Conservation (phyloP, 768 basidiomycete genomes). For the Sistotremastrum niveocremeum region DNA sequence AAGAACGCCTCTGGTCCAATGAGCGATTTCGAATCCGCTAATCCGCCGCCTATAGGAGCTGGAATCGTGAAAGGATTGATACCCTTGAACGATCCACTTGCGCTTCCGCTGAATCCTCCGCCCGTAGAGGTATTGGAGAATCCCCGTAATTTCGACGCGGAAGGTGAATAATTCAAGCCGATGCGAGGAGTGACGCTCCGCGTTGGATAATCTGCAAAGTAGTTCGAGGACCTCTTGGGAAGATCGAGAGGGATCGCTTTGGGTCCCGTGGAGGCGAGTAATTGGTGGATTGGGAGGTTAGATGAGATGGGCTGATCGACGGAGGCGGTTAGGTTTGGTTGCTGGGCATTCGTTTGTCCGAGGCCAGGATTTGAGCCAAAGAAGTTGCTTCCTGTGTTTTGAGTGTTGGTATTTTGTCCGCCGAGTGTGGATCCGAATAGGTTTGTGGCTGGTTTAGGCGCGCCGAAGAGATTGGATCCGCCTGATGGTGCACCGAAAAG, state of each 20-base stretch:
- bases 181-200: conserved; percentile 58
- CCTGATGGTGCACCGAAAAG: conserved; percentile 21
- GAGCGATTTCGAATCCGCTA: conserved; percentile 25
- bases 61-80: conserved; percentile 19
- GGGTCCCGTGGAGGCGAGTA: conserved; percentile 54
- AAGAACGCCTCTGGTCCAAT: conserved; percentile 47
- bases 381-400: not conserved
- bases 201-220: conserved; percentile 65
- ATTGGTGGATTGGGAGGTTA: conserved; percentile 58
- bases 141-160: conserved; percentile 57
- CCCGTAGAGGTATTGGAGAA: conserved; percentile 19
- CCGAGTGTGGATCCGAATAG: conserved; percentile 21
- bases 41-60: not conserved
- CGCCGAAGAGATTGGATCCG: conserved; percentile 36
- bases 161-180: conserved; percentile 42
- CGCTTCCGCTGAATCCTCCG: conserved; percentile 15
- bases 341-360: conserved; percentile 18
- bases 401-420: not conserved
- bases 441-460: conserved; percentile 44
- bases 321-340: conserved; percentile 64
- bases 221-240: conserved; percentile 61
- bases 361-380: not conserved
- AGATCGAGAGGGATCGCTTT: conserved; percentile 48
- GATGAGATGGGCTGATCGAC: conserved; percentile 75
- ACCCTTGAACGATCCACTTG: conserved; percentile 13